A percentile compares a stretch with the other conserved stretches of the same genome.
Conservation (phyloP, 1,139 yeast species). For the Suhomyces bribrorum region DNA sequence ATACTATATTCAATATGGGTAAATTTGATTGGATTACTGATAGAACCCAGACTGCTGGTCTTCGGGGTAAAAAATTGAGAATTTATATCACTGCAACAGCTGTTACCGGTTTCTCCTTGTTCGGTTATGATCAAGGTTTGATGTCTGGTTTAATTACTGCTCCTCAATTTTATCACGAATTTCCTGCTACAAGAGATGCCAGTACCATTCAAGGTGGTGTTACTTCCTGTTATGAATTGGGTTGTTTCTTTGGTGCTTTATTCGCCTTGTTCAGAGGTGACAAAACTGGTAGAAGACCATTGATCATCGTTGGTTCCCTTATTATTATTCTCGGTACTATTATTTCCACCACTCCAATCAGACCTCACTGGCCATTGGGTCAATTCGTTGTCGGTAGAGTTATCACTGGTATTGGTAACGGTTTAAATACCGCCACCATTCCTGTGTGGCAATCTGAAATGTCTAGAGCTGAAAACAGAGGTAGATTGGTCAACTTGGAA, state of each 20-base stretch:
- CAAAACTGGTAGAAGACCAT: conserved; percentile 62
- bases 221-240: conserved; percentile 72
- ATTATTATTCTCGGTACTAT: conserved; percentile 66
- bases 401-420: conserved; percentile 78
- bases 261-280: conserved; percentile 68
- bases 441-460: conserved; percentile 85
- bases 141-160: conserved; percentile 74
- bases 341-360: conserved; percentile 61
- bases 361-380: conserved; percentile 51
- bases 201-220: conserved; percentile 62
- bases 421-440: conserved; percentile 74
- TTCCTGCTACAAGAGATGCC: conserved; percentile 50
- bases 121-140: conserved; percentile 82
- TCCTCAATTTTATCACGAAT: conserved; percentile 54
- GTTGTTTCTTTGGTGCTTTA: conserved; percentile 75
- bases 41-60: conserved; percentile 49
- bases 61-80: conserved; percentile 47
- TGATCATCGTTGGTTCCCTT: conserved; percentile 58
- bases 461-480: conserved; percentile 71
- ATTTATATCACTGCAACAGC: conserved; percentile 56
- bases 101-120: conserved; percentile 64
- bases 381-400: conserved; percentile 77
- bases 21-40: conserved; percentile 17
- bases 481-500: conserved; percentile 66
- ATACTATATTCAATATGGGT: conserved; percentile 6